Evolutionary conservation across 768 basidiomycete species (phyloP).

Genomic region (Dendrothele bispora): DNA sequence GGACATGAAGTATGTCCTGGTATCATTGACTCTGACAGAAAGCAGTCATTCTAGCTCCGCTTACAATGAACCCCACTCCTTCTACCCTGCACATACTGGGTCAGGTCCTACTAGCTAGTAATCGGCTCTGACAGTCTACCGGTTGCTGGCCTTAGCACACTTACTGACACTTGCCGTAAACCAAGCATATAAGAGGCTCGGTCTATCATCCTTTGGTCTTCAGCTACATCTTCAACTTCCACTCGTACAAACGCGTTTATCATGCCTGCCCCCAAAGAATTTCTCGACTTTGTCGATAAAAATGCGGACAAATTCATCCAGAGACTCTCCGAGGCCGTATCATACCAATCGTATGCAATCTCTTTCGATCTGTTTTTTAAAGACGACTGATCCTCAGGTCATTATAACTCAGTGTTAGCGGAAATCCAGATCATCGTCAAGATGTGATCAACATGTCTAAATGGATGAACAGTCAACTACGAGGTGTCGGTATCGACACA

Average conservation of each 20-base stretch:
- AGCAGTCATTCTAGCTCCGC: too few relatives aligned
- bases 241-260: not conserved
- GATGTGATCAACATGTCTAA: slow-evolving; percentile 86
- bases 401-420: slow-evolving; percentile 50
- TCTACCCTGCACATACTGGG: too few relatives aligned
- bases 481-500: slow-evolving; percentile 75
- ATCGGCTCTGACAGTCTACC: too few relatives aligned
- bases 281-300: slow-evolving; percentile 57
- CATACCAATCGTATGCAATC: slow-evolving; percentile 55
- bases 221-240: too few relatives aligned
- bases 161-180: too few relatives aligned
- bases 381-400: not conserved
- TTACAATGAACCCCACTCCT: too few relatives aligned
- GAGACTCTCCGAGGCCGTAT: slow-evolving; percentile 77
- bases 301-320: slow-evolving; percentile 75
- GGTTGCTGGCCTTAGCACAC: too few relatives aligned
- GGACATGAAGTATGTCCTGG: too few relatives aligned
- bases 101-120: too few relatives aligned
- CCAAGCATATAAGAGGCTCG: too few relatives aligned
- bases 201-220: too few relatives aligned
- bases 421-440: slow-evolving; percentile 65
- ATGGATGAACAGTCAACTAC: slow-evolving; percentile 76
- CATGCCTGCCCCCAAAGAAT: slow-evolving; percentile 49
- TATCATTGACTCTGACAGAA: too few relatives aligned
- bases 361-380: slow-evolving; percentile 3